These are phyloP conservation scores for Leersia perrieri DNA, from an alignment of 176 grass and related monocot genomes.

Conservation along the genomic window DNA sequence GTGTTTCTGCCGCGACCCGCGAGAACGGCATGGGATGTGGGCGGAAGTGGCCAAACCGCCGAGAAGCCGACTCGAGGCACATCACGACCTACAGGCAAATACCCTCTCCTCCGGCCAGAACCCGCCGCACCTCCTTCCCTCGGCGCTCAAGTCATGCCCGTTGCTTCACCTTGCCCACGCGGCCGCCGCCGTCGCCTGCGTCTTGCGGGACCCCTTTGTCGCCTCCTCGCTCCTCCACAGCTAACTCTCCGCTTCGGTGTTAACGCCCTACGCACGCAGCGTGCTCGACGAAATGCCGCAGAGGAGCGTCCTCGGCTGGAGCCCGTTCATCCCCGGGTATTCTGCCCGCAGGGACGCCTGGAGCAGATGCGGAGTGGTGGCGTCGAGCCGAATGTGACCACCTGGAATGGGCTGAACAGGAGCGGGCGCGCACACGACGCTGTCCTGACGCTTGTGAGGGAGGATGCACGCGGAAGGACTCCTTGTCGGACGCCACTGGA, in stretches of 20 bases:
- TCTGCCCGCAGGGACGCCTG: slow-evolving; percentile 39
- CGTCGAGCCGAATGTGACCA: slow-evolving; percentile 52
- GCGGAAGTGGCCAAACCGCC: not conserved
- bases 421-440: slow-evolving; percentile 39
- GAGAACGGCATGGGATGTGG: not conserved
- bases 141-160: slow-evolving; percentile 64
- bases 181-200: slow-evolving; percentile 19
- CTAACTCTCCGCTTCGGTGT: slow-evolving; percentile 50
- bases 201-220: slow-evolving; percentile 49
- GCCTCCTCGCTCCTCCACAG: slow-evolving; percentile 55
- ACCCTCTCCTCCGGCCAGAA: too few relatives aligned
- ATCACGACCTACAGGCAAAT: too few relatives aligned
- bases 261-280: slow-evolving; percentile 15
- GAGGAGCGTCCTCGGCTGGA: slow-evolving; percentile 43
- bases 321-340: slow-evolving; percentile 42
- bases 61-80: not conserved
- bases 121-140: too few relatives aligned
- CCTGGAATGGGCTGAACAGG: slow-evolving; percentile 70
- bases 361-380: slow-evolving; percentile 33
- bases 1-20: not conserved
- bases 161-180: too few relatives aligned
- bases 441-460: slow-evolving; percentile 18
- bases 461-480: slow-evolving; percentile 59
- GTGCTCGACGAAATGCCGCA: slow-evolving; percentile 56
- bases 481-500: slow-evolving; percentile 23